phyloP scores from a whole-genome alignment of 306 rosid species.

The Cicer yamashitae region DNA sequence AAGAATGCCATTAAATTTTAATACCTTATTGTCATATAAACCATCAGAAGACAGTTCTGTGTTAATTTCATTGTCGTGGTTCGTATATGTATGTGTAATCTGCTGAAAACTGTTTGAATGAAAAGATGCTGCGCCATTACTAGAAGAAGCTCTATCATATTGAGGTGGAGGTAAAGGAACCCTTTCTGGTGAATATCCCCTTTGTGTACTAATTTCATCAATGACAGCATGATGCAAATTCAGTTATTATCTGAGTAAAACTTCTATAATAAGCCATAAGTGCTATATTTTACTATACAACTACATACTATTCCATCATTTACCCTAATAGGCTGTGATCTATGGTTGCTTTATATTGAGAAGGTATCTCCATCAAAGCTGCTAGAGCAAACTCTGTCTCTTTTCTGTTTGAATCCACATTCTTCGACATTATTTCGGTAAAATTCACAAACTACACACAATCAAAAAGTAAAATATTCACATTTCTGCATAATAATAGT shows the following conservation, averaged over 20 bases:
- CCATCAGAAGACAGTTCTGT: constrained; percentile 54
- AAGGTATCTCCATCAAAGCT: constrained; percentile 94
- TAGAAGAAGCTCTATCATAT: constrained; percentile 51
- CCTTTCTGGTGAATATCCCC: constrained; percentile 62
- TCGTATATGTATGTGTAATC: constrained; percentile 37
- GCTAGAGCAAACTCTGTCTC: constrained; percentile 76
- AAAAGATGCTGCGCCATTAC: constrained; percentile 32
- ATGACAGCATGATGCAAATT: constrained; percentile 35
- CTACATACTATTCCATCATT: constrained; percentile 32
- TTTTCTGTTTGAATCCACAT: constrained; percentile 56
- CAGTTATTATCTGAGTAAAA: constrained; percentile 14
- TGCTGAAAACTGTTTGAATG: constrained; percentile 59
- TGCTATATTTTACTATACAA: neutral
- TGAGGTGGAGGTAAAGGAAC: constrained; percentile 80
- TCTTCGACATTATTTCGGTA: constrained; percentile 75
- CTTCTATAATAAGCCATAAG: neutral
- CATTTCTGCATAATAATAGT: constrained; percentile 40
- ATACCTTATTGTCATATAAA: constrained; percentile 71
- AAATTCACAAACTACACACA: constrained; percentile 78
- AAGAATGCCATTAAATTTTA: constrained; percentile 24
- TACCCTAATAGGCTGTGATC: constrained; percentile 82
- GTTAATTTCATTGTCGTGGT: constrained; percentile 43
- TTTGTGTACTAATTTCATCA: constrained; percentile 51
- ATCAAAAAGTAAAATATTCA: constrained; percentile 32
- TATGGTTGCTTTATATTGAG: constrained; percentile 87